Base-by-base conservation (phyloP, 1,284 basidiomycete species). In the Ceratobasidium sp. region DNA sequence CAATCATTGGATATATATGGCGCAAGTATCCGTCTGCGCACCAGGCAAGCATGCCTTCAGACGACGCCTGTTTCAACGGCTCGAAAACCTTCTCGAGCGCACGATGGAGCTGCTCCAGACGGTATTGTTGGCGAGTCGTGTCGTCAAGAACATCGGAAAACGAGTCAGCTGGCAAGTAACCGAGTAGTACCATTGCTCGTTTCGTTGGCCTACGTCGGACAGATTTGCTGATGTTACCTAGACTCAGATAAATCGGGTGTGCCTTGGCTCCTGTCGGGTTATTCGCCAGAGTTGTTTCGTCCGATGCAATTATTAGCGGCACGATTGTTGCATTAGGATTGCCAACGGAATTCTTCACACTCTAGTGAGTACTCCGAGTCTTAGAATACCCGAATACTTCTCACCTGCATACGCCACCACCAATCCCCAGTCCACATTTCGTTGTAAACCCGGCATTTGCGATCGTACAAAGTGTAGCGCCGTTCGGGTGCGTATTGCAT, bases 211-310 rank as follows among this genome's bases (percentile, higher is more conserved):
- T n/a, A n/a, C n/a, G n/a, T n/a, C n/a, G n/a, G n/a, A n/a, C n/a
- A n/a, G n/a, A n/a, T n/a, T n/a, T n/a, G n/a, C 46, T n/a, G 26
- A 75, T 74, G 50, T 75, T 75, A 3, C 75, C 73, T 21, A 74
- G 59, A 0, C 71, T 60, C 0, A 75, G 4, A 43, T 75, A 75
- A 1, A 75, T 60, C 4, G 74, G 73, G 32, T 71, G 71, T n/a
- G 72, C 72, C 28, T 28, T 16, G n/a, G 60, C 72, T 8, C 69
- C 55, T 1, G 71, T 62, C 2, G 64, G 30, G 32, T 72, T 62
- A 9, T 62, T 62, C 1, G 71, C 50, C 2, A 75, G 71, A 3
- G 72, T 32, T 21, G 74, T 75, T 18, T 62, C 50, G 45, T 75
- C 73, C n/a, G 48, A 70, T 2, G 74, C 62, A 23, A 74, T 2